Base-by-base conservation (phyloP, 192 early-diverging fungal genomes). In the Coemansia sp. region DNA sequence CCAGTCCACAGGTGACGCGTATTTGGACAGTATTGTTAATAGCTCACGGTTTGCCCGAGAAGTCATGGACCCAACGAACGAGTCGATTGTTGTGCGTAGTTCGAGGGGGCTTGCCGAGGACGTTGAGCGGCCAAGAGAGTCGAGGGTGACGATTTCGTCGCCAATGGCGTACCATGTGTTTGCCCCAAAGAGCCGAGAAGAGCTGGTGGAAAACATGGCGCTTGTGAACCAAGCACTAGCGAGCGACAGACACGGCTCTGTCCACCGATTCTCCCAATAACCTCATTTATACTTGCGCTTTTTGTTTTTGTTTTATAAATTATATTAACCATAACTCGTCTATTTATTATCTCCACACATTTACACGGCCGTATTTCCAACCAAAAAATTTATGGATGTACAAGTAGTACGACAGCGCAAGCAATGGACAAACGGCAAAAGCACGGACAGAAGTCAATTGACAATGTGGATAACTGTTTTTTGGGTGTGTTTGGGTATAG, bases 1-100 rank as follows among this genome's bases (percentile, higher is more conserved):
- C 1, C 59, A 73, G 20, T 60, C 71, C 11, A 79, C 76, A 1
- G 76, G 76, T 1, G 76, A 78, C 26, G 63, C 63, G 16, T 69
- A 69, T 22, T 53, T 78, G 43, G 76, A 78, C 64, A 73, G 69
- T 39, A 73, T 78, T 23, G 61, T 78, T 14, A 78, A 78, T 16
- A 78, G 76, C 67, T 73, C 76, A 49, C 63, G 71, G 8, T 78
- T 78, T 66, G 76, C 76, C 18, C 62, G 64, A 4, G 76, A 78
- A 10, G 39, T 78, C 5, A 59, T 75, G 62, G 73, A 73, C 23
- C 50, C 51, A 18, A 64, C 6, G 8, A 54, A 61, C 45, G 61
- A 77, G 9, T 52, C 37, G 27, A 70, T 78, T 61, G 69, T 68
- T 35, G 75, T 70, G 12, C 65, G 69, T 14, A 59, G 64, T n/a